Base-by-base conservation (phyloP, 306 rosid species). In the Ceratonia siliqua region DNA sequence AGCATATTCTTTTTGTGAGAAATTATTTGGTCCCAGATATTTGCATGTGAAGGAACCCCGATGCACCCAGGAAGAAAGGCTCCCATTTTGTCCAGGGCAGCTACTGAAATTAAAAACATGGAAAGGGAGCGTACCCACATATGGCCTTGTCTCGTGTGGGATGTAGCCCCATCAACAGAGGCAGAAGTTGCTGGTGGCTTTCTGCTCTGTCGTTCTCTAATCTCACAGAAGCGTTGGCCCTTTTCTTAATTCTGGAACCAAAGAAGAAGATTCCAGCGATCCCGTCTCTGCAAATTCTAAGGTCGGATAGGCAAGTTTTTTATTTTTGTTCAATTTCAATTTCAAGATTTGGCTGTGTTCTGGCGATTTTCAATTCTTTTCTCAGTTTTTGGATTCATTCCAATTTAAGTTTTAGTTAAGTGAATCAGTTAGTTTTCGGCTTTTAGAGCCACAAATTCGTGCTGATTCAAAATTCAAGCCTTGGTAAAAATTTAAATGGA, bases 61-160 rank as follows among this genome's bases (percentile, higher is more conserved):
- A 9, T 25, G 25, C 3, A 4, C 32, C 24, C 2, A 68, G 48
- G 15, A 57, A 2, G n/a, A n/a, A n/a, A 15, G 17, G 63, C 61
- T n/a, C 39, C 6, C n/a, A 5, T 68, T 63, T 32, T 22, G 77
- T 81, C 33, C 61, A 77, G 78, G 88, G 74, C 73, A 39, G 67
- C 82, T 36, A 54, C 81, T 68, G 83, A 74, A 81, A 10, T n/a
- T 76, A 12, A 81, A 52, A 67, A 73, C 25, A 85, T 84, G 95
- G 88, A 86, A 75, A 82, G 79, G 73, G 91, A 82, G 43, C 88
- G 90, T 68, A 80, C 74, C 6, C 72, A 88, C 38, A 92, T 89
- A 81, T 82, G 97, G 28, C 90, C 93, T 72, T 88, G 97, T 55
- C 85, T 88, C 24, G 80, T 89, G 0, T 88, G 97, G 96, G 97